Evolutionary conservation across 495 filamentous ascomycete genomes (phyloP).

Genomic region (Lasiosphaeria hispida): DNA sequence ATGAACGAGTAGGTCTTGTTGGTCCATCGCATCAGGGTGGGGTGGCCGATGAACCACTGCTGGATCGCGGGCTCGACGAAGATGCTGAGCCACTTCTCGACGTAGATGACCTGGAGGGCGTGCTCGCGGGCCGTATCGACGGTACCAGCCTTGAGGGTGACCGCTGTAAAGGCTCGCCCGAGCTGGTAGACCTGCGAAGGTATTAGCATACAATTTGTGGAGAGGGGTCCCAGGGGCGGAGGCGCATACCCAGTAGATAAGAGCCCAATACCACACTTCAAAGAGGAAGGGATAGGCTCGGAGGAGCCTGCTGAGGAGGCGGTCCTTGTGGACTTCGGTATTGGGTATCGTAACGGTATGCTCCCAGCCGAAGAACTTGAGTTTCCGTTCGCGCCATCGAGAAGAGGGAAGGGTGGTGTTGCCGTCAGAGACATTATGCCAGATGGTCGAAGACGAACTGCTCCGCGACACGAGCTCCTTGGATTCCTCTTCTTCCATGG

Average conservation of each 20-base stretch:
- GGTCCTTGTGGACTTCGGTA: constrained; percentile 29
- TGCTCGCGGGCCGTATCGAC: constrained; percentile 42
- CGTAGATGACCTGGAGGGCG: constrained; percentile 58
- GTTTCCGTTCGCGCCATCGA: constrained; percentile 17
- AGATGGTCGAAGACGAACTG: constrained; percentile 22
- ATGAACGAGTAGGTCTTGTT: constrained; percentile 78
- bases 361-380: constrained; percentile 27
- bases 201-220: neutral
- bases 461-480: constrained; percentile 17
- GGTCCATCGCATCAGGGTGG: constrained; percentile 32
- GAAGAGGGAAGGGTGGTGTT: neutral
- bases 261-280: constrained; percentile 80
- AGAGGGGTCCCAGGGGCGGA: constrained; percentile 7
- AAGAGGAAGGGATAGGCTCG: constrained; percentile 70
- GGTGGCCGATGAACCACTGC: constrained; percentile 47
- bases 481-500: constrained; percentile 19
- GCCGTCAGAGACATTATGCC: constrained; percentile 9
- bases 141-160: constrained; percentile 56
- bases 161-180: constrained; percentile 49
- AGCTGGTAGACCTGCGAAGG: constrained; percentile 31
- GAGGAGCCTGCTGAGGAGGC: constrained; percentile 50
- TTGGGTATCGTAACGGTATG: constrained; percentile 28
- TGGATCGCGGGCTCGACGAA: constrained; percentile 62
- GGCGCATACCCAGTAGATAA: constrained; percentile 65
- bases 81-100: constrained; percentile 63